A percentile compares a stretch with the other conserved stretches of the same genome.
Evolutionary conservation across 2,329 filamentous ascomycete species (phyloP).

Genomic region (Aureobasidium pullulans): DNA sequence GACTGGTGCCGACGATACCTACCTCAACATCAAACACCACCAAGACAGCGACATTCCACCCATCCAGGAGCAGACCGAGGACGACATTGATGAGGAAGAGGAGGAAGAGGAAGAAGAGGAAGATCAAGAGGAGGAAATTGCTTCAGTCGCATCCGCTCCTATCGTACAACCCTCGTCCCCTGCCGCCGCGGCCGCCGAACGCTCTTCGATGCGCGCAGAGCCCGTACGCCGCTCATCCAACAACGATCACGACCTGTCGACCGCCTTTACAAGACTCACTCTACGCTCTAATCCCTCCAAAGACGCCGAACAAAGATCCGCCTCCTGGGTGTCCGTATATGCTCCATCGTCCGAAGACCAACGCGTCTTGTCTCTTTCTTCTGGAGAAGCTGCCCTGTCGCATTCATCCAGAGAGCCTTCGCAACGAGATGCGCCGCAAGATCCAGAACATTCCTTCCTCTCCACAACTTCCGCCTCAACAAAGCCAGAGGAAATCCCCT

Average conservation of each 20-base stretch:
- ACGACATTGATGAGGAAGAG: constrained; percentile 19
- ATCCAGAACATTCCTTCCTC: background rate
- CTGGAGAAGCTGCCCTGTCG: background rate
- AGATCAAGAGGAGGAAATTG: constrained; percentile 19
- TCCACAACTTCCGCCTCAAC: constrained; percentile 5
- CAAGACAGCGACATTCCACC: constrained; percentile 1
- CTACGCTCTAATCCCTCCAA: constrained; percentile 7
- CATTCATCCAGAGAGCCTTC: background rate
- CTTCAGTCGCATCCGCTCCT: background rate
- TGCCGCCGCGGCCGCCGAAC: constrained; percentile 34
- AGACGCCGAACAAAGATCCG: background rate
- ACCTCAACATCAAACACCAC: constrained; percentile 27
- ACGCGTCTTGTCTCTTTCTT: background rate
- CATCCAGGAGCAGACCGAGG: constrained; percentile 22
- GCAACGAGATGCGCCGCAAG: background rate
- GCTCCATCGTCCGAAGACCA: background rate
- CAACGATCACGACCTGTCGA: constrained; percentile 6
- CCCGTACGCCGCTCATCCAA: background rate
- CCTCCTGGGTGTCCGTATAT: background rate
- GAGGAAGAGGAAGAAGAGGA: constrained; percentile 17
- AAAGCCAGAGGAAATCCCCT: constrained; percentile 4
- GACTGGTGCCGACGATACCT: constrained; percentile 39
- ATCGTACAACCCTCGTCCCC: constrained; percentile 33
- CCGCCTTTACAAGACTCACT: constrained; percentile 4
- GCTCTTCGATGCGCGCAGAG: constrained; percentile 15